Evolutionary conservation across 2,329 filamentous ascomycete genomes (phyloP).

Genomic region (Fonsecaea pedrosoi): DNA sequence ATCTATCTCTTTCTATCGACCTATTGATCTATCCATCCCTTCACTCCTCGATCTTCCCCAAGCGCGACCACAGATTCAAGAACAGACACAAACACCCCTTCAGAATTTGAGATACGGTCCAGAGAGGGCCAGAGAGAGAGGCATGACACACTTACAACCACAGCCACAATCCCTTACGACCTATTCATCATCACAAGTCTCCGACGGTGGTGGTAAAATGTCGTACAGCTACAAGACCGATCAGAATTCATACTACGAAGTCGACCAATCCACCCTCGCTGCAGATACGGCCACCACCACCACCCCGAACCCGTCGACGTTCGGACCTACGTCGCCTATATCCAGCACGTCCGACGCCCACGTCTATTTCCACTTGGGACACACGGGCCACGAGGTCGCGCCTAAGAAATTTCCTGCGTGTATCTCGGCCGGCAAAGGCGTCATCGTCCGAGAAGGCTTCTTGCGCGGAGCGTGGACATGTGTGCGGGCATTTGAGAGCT

Average conservation of each 20-base stretch:
- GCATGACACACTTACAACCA: too few species aligned
- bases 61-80: too few species aligned
- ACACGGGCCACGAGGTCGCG: not conserved
- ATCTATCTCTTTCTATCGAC: too few species aligned
- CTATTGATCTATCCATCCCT: too few species aligned
- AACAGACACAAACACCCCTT: too few species aligned
- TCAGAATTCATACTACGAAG: not conserved
- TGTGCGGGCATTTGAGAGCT: not conserved
- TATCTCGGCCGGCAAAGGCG: not conserved
- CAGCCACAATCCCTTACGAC: too few species aligned
- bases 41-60: too few species aligned
- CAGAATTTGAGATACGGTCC: too few species aligned
- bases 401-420: not conserved
- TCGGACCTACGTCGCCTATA: not conserved
- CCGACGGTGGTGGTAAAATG: too few species aligned
- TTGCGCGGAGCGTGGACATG: not conserved
- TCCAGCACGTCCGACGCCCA: not conserved
- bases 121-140: too few species aligned
- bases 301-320: not conserved
- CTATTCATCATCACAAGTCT: not conserved
- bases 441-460: constrained; percentile 1
- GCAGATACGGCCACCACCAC: not conserved
- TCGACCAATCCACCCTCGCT: not conserved
- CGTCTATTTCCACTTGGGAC: not conserved
- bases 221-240: too few species aligned